Evolutionary conservation across 139 green algal genomes (phyloP).

Genomic region (Picochlorum costavermella): DNA sequence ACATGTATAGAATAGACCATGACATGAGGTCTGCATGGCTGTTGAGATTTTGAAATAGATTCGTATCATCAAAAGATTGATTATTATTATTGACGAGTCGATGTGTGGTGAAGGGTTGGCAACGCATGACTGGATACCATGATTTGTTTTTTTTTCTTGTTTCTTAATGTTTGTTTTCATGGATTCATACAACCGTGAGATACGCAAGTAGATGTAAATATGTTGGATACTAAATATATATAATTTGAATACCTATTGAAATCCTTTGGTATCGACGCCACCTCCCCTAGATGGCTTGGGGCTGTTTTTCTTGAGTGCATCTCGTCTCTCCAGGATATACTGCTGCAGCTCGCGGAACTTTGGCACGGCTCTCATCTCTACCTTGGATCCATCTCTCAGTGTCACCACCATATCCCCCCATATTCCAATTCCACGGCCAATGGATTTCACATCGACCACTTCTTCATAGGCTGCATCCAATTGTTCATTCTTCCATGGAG

Average conservation of each 20-base stretch:
- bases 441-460: constrained; percentile 61
- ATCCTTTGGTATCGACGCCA: constrained; percentile 10
- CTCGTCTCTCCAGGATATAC: constrained; percentile 66
- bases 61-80: too few relatives aligned
- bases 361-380: constrained; percentile 75
- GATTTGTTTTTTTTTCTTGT: too few relatives aligned
- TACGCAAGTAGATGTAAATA: too few relatives aligned
- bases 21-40: too few relatives aligned
- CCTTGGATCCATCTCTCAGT: constrained; percentile 63
- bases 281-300: not conserved
- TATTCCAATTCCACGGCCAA: constrained; percentile 62
- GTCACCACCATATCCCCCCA: constrained; percentile 90
- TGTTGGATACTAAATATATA: constrained; percentile 1
- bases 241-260: not conserved
- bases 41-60: too few relatives aligned
- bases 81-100: too few relatives aligned
- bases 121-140: too few relatives aligned
- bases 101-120: too few relatives aligned
- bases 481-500: constrained; percentile 73
- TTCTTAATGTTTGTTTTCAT: too few relatives aligned
- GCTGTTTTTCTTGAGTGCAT: constrained; percentile 21
- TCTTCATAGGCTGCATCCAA: constrained; percentile 45
- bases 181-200: too few relatives aligned
- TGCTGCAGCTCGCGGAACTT: constrained; percentile 68
- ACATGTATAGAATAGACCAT: too few relatives aligned